phyloP scores from a whole-genome alignment of 768 basidiomycete genomes.

The Podaxis sp. region DNA sequence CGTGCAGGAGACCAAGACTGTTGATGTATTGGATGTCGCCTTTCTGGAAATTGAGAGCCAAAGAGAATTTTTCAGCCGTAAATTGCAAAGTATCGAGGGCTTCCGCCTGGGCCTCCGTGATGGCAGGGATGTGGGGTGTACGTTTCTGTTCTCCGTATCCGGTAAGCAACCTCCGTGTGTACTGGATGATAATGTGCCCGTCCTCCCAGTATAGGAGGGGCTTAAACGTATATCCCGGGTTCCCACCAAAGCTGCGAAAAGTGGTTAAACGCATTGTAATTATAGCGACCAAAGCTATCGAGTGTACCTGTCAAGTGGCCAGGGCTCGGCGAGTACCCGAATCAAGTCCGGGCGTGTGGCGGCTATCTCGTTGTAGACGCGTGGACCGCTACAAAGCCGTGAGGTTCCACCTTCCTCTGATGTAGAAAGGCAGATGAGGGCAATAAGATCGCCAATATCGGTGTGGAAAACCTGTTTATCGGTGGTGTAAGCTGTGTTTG shows the following conservation, averaged over 20 bases:
- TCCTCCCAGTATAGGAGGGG: conserved; percentile 41
- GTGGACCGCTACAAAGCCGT: conserved; percentile 41
- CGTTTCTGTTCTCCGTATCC: conserved; percentile 37
- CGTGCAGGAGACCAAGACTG: conserved; percentile 44
- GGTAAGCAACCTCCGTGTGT: conserved; percentile 42
- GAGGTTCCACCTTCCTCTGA: conserved; percentile 45
- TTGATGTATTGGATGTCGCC: conserved; percentile 52
- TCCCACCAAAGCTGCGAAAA: conserved; percentile 32
- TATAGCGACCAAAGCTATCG: neutral
- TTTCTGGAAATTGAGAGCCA: conserved; percentile 45
- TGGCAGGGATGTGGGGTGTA: conserved; percentile 37
- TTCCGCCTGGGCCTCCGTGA: conserved; percentile 49
- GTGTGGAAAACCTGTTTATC: conserved; percentile 53
- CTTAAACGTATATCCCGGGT: conserved; percentile 33
- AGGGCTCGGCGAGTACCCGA: conserved; percentile 37
- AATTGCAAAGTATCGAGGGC: conserved; percentile 37
- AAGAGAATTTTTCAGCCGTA: conserved; percentile 39
- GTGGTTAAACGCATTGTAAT: neutral
- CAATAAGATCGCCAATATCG: conserved; percentile 42
- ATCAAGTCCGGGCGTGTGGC: conserved; percentile 45
- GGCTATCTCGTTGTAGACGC: conserved; percentile 48
- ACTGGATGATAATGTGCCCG: conserved; percentile 41
- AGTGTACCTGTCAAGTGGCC: conserved; percentile 32
- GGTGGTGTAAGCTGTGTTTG: conserved; percentile 45
- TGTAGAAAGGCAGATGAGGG: conserved; percentile 38